phyloP scores from a whole-genome alignment of 1,139 yeast genomes.

The Hyphopichia pseudoburtonii region DNA sequence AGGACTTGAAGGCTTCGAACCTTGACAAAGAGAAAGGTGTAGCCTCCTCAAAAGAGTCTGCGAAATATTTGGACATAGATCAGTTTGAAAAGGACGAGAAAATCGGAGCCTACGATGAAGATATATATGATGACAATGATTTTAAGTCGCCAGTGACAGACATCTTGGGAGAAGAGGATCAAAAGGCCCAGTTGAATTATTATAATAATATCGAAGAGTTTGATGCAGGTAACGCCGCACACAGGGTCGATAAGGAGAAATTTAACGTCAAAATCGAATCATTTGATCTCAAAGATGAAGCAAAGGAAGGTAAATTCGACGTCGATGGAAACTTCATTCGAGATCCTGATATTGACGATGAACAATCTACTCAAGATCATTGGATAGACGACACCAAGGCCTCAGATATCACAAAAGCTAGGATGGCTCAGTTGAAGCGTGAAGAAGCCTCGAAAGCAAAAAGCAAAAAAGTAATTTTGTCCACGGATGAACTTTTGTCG shows the following conservation, averaged over 20 bases:
- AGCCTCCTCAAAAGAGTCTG: too few species aligned
- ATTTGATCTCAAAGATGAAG: conserved; percentile 59
- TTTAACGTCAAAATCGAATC: conserved; percentile 51
- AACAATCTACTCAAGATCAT: conserved; percentile 42
- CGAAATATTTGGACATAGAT: too few species aligned
- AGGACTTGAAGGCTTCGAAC: too few species aligned
- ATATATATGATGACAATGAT: too few species aligned
- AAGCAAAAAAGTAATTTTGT: conserved; percentile 5
- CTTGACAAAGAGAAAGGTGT: conserved; percentile 4
- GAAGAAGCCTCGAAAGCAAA: conserved; percentile 12
- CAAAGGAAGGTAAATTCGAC: conserved; percentile 62
- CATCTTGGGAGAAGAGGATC: conserved; percentile 4
- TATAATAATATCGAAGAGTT: conserved; percentile 16
- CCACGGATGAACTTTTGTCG: conserved; percentile 26
- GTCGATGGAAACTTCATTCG: conserved; percentile 60
- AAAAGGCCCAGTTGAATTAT: conserved; percentile 10
- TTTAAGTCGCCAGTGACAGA: conserved; percentile 1
- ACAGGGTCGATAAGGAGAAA: conserved; percentile 8
- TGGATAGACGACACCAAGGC: conserved; percentile 48
- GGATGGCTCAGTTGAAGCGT: conserved; percentile 35
- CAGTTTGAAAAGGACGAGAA: too few species aligned
- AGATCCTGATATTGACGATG: conserved; percentile 28
- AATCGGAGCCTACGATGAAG: too few species aligned
- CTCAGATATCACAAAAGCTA: conserved; percentile 50
- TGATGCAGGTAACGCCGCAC: conserved; percentile 6